These are phyloP conservation scores for Amphicarpaea edgeworthii DNA, from an alignment of 306 rosid species.

Conservation along the genomic window DNA sequence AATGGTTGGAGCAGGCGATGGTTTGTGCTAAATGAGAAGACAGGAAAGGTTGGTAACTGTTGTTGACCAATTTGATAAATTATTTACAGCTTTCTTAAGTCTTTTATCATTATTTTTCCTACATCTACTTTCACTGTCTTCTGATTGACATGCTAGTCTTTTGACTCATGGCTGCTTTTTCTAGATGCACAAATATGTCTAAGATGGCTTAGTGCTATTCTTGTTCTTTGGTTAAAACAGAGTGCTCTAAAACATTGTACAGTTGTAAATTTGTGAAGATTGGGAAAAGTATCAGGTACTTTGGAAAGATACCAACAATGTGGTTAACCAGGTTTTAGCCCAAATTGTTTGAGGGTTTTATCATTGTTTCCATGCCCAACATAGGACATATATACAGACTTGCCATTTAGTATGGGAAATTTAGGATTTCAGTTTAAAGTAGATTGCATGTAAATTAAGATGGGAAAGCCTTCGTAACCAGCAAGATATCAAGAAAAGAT, in stretches of 20 bases:
- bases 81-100: background rate
- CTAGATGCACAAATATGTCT: background rate
- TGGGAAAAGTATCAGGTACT: background rate
- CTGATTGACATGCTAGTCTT: background rate
- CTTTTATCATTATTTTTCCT: background rate
- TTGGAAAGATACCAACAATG: background rate
- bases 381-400: background rate
- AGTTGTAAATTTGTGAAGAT: background rate
- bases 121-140: background rate
- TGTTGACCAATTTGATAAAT: conserved; percentile 10
- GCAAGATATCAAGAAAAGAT: background rate
- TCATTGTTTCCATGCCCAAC: background rate
- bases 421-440: conserved; percentile 1
- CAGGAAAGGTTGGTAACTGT: conserved; percentile 81
- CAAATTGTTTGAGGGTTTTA: conserved; percentile 2
- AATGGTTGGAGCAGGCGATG: conserved; percentile 96
- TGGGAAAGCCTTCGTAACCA: background rate
- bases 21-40: conserved; percentile 96
- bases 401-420: background rate
- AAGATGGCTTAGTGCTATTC: background rate
- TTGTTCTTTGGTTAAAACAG: background rate
- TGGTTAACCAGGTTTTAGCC: background rate
- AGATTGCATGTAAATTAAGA: background rate
- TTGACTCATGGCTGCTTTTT: conserved; percentile 16
- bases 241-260: background rate